Evolutionary conservation across 805 yeast genomes (phyloP).

Genomic region (Tanozyma kutaoensis): DNA sequence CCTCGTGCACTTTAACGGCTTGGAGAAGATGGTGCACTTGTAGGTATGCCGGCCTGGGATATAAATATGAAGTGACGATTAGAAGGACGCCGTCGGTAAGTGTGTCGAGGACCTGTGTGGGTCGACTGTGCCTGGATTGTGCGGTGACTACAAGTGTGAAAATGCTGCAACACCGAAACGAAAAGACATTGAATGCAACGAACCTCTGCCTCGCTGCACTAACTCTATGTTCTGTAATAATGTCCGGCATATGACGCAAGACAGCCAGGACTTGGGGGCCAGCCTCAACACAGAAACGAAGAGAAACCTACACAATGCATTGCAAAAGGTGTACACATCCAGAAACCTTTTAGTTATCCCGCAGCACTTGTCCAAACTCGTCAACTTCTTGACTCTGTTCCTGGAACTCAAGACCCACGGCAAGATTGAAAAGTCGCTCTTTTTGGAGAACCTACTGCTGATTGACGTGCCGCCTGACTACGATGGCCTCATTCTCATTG

Average conservation of each 20-base stretch:
- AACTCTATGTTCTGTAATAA: too few species aligned
- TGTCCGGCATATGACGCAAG: too few species aligned
- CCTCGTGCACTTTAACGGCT: slow-evolving; percentile 19
- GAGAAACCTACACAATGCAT: slow-evolving; percentile 8
- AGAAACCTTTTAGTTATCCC: slow-evolving; percentile 26
- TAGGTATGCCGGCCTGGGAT: too few species aligned
- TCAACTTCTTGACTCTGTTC: slow-evolving; percentile 46
- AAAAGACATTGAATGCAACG: too few species aligned
- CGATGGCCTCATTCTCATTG: background rate
- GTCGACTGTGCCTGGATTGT: too few species aligned
- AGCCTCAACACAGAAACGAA: slow-evolving; percentile 9
- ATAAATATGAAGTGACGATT: too few species aligned
- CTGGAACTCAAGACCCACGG: slow-evolving; percentile 35
- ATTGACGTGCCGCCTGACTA: background rate
- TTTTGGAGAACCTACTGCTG: background rate
- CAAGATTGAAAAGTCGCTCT: slow-evolving; percentile 15
- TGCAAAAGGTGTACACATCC: slow-evolving; percentile 11
- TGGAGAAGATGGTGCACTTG: slow-evolving; percentile 8
- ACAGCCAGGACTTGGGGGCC: slow-evolving; percentile 1
- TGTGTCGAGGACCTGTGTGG: too few species aligned
- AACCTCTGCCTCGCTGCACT: too few species aligned
- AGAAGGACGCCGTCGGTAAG: too few species aligned
- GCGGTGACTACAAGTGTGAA: too few species aligned
- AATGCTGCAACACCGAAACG: too few species aligned
- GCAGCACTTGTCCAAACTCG: slow-evolving; percentile 28